Conservation (phyloP, 768 basidiomycete species). For the Paxillus ammoniavirescens region DNA sequence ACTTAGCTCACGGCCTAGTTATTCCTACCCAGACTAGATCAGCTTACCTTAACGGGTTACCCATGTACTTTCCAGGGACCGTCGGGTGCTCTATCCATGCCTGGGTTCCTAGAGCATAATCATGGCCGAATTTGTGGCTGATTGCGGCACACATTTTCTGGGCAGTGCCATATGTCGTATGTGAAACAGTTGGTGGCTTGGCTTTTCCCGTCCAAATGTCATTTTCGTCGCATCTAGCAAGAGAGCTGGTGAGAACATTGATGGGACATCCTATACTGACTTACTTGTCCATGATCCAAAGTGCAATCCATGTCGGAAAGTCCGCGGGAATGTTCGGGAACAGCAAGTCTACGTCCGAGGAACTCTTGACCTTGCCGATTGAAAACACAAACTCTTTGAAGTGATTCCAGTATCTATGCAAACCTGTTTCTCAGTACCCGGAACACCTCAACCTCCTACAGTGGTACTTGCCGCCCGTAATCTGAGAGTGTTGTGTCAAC, state of each 20-base stretch:
- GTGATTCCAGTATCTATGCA: conserved; percentile 17
- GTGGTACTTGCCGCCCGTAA: conserved; percentile 26
- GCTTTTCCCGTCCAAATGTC: conserved; percentile 18
- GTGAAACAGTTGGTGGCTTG: neutral
- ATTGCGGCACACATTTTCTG: conserved; percentile 37
- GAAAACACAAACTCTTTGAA: conserved; percentile 16
- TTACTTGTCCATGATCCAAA: conserved; percentile 29
- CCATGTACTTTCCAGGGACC: conserved; percentile 16
- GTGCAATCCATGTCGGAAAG: conserved; percentile 23
- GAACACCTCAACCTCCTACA: neutral
- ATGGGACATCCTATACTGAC: neutral
- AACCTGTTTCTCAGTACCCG: neutral
- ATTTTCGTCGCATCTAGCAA: conserved; percentile 26
- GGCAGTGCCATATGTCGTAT: conserved; percentile 29
- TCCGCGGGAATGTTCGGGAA: conserved; percentile 17
- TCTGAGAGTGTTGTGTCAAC: conserved; percentile 27
- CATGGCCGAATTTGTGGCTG: conserved; percentile 29
- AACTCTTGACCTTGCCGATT: conserved; percentile 4
- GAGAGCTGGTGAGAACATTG: too few species aligned
- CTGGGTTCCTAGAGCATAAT: conserved; percentile 21
- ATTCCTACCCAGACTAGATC: too few species aligned
- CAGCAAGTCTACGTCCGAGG: conserved; percentile 7
- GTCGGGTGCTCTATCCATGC: conserved; percentile 29
- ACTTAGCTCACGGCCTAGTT: too few species aligned
- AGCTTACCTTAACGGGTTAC: too few species aligned